phyloP scores from a whole-genome alignment of 164 flowering plant genomes.

The Hamamelis virginiana region DNA sequence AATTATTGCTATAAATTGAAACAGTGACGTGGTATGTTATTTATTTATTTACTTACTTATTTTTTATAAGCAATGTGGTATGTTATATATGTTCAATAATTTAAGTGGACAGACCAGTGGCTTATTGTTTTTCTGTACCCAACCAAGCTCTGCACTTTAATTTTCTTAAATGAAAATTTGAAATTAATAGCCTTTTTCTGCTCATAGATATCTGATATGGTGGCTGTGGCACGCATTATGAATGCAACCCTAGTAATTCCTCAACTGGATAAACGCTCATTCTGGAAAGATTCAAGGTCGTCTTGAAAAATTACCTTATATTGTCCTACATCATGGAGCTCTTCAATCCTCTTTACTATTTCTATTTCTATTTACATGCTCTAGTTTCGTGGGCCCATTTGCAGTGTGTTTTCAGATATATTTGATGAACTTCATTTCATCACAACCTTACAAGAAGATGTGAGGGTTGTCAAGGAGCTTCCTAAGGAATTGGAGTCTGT shows the following conservation, averaged over 20 bases:
- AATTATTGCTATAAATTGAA: not conserved
- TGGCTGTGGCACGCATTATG: constrained; percentile 91
- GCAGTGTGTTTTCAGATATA: constrained; percentile 82
- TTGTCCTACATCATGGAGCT: not conserved
- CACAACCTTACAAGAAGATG: constrained; percentile 57
- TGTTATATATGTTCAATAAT: not conserved
- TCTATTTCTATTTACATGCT: constrained; percentile 3
- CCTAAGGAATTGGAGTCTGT: constrained; percentile 72
- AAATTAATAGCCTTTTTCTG: not conserved
- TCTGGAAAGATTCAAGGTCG: constrained; percentile 95
- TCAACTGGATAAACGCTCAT: constrained; percentile 83
- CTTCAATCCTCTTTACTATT: not conserved
- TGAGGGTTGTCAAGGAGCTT: constrained; percentile 73
- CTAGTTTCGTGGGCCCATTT: constrained; percentile 3
- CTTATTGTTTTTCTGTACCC: not conserved
- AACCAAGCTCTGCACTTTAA: not conserved
- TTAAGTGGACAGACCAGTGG: not conserved
- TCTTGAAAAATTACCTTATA: constrained; percentile 4
- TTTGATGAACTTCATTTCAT: constrained; percentile 90
- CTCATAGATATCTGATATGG: constrained; percentile 87
- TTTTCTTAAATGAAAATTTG: not conserved
- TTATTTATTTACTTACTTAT: too few species aligned
- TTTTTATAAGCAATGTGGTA: too few species aligned
- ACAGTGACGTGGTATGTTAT: not conserved
- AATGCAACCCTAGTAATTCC: constrained; percentile 98